A percentile compares a stretch with the other conserved stretches of the same genome.
These are phyloP conservation scores for Botrytis deweyae DNA, from an alignment of 2,329 filamentous ascomycete genomes.

Conservation along the genomic window DNA sequence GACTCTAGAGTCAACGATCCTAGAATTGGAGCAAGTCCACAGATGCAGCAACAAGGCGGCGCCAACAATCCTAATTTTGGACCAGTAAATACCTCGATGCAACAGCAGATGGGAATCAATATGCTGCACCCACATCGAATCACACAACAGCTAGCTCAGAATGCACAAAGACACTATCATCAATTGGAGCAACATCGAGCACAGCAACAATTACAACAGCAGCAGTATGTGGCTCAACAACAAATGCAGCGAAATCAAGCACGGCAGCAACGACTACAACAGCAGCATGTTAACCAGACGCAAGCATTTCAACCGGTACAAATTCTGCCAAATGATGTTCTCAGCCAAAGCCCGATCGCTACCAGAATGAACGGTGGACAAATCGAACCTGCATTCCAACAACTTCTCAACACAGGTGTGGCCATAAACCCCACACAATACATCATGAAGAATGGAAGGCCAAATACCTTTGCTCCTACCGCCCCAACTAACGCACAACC, in stretches of 20 bases:
- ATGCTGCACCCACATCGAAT: neutral
- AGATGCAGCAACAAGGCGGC: neutral
- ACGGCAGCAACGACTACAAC: neutral
- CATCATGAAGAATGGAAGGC: neutral
- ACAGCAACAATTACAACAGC: neutral
- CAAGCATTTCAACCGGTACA: neutral
- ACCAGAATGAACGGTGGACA: neutral
- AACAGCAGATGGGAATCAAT: neutral
- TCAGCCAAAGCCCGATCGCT: neutral
- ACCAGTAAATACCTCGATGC: neutral
- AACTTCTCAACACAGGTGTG: neutral
- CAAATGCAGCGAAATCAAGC: neutral
- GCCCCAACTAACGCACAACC: conserved; percentile 75
- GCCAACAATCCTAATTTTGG: neutral
- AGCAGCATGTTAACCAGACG: neutral
- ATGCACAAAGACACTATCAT: neutral
- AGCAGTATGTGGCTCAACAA: neutral
- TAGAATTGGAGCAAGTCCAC: neutral
- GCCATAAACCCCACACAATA: neutral
- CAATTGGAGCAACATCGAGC: neutral
- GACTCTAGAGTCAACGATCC: neutral
- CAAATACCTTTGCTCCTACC: neutral
- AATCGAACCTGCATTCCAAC: neutral
- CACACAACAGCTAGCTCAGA: neutral
- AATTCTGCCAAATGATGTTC: neutral